These are phyloP conservation scores for Picea glauca DNA, from an alignment of 75 land plant genomes.

Conservation along the genomic window DNA sequence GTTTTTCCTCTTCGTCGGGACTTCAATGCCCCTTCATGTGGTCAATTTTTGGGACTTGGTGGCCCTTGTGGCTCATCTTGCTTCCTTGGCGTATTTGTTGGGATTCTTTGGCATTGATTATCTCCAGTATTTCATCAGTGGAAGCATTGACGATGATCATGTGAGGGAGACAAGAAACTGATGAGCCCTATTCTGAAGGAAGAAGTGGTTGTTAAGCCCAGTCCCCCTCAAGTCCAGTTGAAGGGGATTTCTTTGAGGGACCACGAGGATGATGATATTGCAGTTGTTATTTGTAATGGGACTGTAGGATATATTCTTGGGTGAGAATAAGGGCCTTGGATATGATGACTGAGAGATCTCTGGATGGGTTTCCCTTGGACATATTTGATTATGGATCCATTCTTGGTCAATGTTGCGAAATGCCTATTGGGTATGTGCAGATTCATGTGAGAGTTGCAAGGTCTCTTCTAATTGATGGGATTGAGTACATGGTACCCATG, in stretches of 20 bases:
- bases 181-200: background rate
- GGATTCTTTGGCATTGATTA: slow-evolving; percentile 88
- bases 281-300: slow-evolving; percentile 50
- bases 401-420: slow-evolving; percentile 78
- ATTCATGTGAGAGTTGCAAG: slow-evolving; percentile 80
- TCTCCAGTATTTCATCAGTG: slow-evolving; percentile 42
- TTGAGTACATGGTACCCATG: background rate
- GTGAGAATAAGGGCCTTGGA: slow-evolving; percentile 50
- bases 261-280: slow-evolving; percentile 46
- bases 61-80: slow-evolving; percentile 51
- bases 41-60: slow-evolving; percentile 51
- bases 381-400: slow-evolving; percentile 64
- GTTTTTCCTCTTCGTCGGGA: no score
- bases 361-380: slow-evolving; percentile 62
- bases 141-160: slow-evolving; percentile 3
- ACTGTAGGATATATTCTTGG: slow-evolving; percentile 46
- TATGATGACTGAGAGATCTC: slow-evolving; percentile 38
- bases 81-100: slow-evolving; percentile 70
- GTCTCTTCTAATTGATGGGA: slow-evolving; percentile 60
- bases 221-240: slow-evolving; percentile 1
- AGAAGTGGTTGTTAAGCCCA: background rate
- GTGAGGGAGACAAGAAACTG: background rate
- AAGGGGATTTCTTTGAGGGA: slow-evolving; percentile 16
- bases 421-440: slow-evolving; percentile 76
- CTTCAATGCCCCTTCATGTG: slow-evolving; percentile 64